These are phyloP conservation scores for Cercospora sojina DNA, from an alignment of 2,329 filamentous ascomycete species.

Conservation along the genomic window DNA sequence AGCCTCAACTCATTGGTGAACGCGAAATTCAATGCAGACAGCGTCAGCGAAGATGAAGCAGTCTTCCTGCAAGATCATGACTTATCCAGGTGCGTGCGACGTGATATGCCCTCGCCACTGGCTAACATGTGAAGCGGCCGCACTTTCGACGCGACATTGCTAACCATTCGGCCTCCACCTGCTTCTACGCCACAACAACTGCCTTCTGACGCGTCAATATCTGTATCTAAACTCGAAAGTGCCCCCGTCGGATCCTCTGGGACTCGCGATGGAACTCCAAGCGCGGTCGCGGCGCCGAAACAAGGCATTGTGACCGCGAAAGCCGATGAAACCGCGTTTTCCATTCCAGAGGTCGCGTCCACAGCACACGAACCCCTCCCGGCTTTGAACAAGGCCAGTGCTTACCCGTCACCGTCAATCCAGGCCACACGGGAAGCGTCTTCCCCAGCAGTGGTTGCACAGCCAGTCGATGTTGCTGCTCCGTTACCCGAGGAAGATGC, in stretches of 20 bases:
- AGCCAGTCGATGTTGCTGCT: slow-evolving; percentile 27
- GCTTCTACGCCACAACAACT: slow-evolving; percentile 39
- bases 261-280: slow-evolving; percentile 10
- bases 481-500: slow-evolving; percentile 33
- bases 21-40: slow-evolving; percentile 7
- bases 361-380: slow-evolving; percentile 7
- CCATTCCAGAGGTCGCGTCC: slow-evolving; percentile 16
- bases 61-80: slow-evolving; percentile 18
- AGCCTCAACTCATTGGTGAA: slow-evolving; percentile 14
- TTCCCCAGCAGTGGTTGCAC: slow-evolving; percentile 14
- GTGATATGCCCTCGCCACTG: slow-evolving; percentile 5
- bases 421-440: slow-evolving; percentile 9
- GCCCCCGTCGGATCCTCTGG: slow-evolving; percentile 14
- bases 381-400: neutral
- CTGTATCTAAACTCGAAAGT: slow-evolving; percentile 30
- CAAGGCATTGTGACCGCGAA: slow-evolving; percentile 19
- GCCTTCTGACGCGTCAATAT: slow-evolving; percentile 33
- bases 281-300: slow-evolving; percentile 21
- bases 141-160: slow-evolving; percentile 54
- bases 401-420: neutral
- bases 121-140: slow-evolving; percentile 48
- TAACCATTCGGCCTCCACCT: slow-evolving; percentile 36
- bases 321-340: slow-evolving; percentile 11
- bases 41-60: slow-evolving; percentile 13
- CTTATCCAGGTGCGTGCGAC: slow-evolving; percentile 16